These are phyloP conservation scores for Mortierella sp. DNA, from an alignment of 371 early-diverging fungal genomes.

Conservation along the genomic window DNA sequence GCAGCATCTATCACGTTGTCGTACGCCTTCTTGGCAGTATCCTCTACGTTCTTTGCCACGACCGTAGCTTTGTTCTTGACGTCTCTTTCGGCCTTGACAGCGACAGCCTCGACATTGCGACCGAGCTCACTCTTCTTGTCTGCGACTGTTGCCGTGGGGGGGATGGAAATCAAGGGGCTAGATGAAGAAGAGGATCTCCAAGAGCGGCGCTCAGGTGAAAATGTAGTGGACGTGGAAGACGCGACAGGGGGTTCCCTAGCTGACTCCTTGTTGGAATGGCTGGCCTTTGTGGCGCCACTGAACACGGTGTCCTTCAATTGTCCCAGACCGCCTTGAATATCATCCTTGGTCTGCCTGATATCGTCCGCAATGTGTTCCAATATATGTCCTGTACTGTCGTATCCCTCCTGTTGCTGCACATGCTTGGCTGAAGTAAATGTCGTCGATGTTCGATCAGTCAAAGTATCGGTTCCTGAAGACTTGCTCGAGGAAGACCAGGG, in stretches of 20 bases:
- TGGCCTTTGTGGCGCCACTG: neutral
- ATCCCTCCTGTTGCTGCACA: slow-evolving; percentile 11
- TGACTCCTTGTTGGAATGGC: neutral
- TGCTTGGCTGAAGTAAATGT: neutral
- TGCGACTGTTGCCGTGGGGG: neutral
- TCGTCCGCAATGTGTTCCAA: slow-evolving; percentile 32
- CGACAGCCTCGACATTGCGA: slow-evolving; percentile 9
- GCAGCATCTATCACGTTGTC: slow-evolving; percentile 51
- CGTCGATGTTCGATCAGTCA: neutral
- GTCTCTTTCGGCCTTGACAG: slow-evolving; percentile 36
- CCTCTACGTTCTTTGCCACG: slow-evolving; percentile 11
- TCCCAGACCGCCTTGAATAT: slow-evolving; percentile 14
- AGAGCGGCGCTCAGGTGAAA: slow-evolving; percentile 11
- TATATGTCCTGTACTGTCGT: slow-evolving; percentile 10
- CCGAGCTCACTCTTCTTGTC: slow-evolving; percentile 20
- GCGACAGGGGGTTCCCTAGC: neutral
- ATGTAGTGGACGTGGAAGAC: neutral
- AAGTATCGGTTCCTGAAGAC: neutral
- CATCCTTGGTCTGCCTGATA: slow-evolving; percentile 30
- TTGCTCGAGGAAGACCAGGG: slow-evolving; percentile 13
- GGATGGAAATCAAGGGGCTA: neutral
- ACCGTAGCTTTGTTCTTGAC: slow-evolving; percentile 11
- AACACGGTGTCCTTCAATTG: slow-evolving; percentile 21
- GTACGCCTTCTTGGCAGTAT: slow-evolving; percentile 40
- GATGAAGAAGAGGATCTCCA: slow-evolving; percentile 29